Base-by-base conservation (phyloP, 2,329 filamentous ascomycete species). In the Zalaria obscura region DNA sequence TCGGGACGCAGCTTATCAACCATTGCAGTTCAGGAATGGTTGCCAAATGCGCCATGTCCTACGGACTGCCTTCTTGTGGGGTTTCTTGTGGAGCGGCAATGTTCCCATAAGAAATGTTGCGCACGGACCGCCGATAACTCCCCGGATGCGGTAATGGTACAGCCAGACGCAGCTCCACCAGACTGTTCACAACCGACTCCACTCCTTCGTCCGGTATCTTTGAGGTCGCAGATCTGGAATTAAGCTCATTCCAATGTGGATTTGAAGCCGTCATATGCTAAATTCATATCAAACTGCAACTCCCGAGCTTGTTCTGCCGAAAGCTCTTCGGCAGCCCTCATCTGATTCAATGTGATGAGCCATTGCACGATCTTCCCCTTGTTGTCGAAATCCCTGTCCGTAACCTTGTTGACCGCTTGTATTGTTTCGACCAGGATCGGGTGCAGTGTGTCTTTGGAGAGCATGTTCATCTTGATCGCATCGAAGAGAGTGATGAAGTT, bases 401-500 rank as follows among this genome's bases (percentile, higher is more conserved):
- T 95, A 48, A 98, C 91, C 56, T 93, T 91, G 64, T 96, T 96
- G 49, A 95, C 89, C 3, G 86, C 88, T 56, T 95, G 89, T 47
- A 98, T 98, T 11, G 95, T 86, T 53, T 96, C 91, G 1, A 88
- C 89, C 2, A 98, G 72, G 18, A 98, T 69, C 3, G 91, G 91
- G 57, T 98, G 93, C n/a, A 98, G 69, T 48, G 91, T 87, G 60
- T 96, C 89, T 58, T 98, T 98, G 38, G 89, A 89, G 7, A 93
- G 71, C 54, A 96, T 77, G 36, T 89, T 88, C 41, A 98, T 76
- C 58, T 88, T 88, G 52, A 98, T 73, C 10, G 91, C 93, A 58
- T 98, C 91, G 40, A 98, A 75, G 57, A 98, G 89, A 0, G 91
- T 98, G 61, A 98, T 98, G 61, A 98, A 98, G 60, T 95, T 93